Percentiles rank a stretch among this genome's conserved stretches.
Conservation (phyloP, 768 basidiomycete species). For the Suillus fuscotomentosus region DNA sequence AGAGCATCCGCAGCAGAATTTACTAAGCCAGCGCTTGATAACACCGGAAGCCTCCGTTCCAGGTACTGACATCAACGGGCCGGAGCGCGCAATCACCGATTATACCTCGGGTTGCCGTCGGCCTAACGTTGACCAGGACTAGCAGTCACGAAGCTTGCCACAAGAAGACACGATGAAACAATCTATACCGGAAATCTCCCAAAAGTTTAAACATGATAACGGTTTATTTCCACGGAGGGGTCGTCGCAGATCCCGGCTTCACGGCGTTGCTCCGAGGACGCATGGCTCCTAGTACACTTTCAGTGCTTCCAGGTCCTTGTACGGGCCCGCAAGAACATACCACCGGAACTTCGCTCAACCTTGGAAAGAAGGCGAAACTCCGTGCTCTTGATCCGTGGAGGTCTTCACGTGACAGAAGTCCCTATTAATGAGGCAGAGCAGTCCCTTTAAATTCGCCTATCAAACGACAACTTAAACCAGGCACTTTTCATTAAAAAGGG, state of each 20-base stretch:
- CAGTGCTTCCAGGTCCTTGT: slow-evolving; percentile 2
- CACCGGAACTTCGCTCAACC: neutral
- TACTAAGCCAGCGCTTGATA: slow-evolving; percentile 1
- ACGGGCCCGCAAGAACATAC: neutral
- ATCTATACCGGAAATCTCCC: slow-evolving; percentile 1
- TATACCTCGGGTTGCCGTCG: slow-evolving; percentile 3
- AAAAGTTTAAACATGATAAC: too few relatives aligned
- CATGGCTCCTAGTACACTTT: neutral
- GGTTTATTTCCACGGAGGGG: too few relatives aligned
- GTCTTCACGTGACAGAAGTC: neutral
- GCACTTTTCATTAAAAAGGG: neutral
- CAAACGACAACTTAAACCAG: neutral
- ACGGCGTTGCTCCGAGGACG: too few relatives aligned
- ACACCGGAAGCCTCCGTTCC: neutral
- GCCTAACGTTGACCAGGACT: neutral
- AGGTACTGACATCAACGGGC: slow-evolving; percentile 11
- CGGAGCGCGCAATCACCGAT: slow-evolving; percentile 23
- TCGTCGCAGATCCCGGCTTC: too few relatives aligned
- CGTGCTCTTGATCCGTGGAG: slow-evolving; percentile 2
- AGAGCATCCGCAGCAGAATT: neutral
- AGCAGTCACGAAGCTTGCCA: too few relatives aligned
- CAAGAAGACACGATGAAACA: neutral
- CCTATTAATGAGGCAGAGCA: neutral
- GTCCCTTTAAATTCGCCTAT: slow-evolving; percentile 1
- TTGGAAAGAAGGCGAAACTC: neutral